Evolutionary conservation across 1,284 basidiomycete genomes (phyloP).

Genomic region (Malassezia cuniculi): DNA sequence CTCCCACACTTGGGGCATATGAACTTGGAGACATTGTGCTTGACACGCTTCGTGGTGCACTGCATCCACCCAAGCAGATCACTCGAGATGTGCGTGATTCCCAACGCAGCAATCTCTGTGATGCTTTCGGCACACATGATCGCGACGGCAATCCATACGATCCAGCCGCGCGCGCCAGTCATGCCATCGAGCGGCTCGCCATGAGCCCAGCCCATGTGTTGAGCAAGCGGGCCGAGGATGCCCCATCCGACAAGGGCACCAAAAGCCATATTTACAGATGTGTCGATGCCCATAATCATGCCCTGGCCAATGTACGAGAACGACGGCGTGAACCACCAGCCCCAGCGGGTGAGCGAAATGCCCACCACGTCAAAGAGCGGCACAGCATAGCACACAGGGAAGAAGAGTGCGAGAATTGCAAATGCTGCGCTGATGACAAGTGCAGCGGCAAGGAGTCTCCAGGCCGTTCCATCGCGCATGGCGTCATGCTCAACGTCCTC

Average conservation of each 20-base stretch:
- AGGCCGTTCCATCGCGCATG: conserved; percentile 9
- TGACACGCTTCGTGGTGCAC: neutral
- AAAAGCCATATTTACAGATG: conserved; percentile 81
- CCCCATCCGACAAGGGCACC: conserved; percentile 95
- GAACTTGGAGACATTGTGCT: too few species aligned
- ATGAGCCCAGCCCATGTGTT: conserved; percentile 47
- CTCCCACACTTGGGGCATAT: too few species aligned
- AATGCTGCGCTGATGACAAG: too few species aligned
- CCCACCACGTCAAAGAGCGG: conserved; percentile 72
- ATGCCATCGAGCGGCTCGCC: conserved; percentile 21
- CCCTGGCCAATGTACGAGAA: conserved; percentile 56
- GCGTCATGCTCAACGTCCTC: conserved; percentile 5
- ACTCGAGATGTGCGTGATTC: conserved; percentile 15
- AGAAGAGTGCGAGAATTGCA: conserved; percentile 73
- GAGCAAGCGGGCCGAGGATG: conserved; percentile 71
- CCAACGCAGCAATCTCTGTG: conserved; percentile 46
- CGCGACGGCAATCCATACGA: conserved; percentile 77
- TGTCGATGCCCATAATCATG: conserved; percentile 95
- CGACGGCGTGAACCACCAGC: conserved; percentile 89
- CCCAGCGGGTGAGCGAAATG: conserved; percentile 66
- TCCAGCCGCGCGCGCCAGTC: conserved; percentile 28
- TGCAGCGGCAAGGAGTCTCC: too few species aligned
- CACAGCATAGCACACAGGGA: conserved; percentile 77
- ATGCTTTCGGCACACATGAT: conserved; percentile 84
- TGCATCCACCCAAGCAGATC: conserved; percentile 13